A percentile compares a stretch with the other conserved stretches of the same genome.
Conservation (phyloP, 306 rosid species). For the Dryas alaskensis region DNA sequence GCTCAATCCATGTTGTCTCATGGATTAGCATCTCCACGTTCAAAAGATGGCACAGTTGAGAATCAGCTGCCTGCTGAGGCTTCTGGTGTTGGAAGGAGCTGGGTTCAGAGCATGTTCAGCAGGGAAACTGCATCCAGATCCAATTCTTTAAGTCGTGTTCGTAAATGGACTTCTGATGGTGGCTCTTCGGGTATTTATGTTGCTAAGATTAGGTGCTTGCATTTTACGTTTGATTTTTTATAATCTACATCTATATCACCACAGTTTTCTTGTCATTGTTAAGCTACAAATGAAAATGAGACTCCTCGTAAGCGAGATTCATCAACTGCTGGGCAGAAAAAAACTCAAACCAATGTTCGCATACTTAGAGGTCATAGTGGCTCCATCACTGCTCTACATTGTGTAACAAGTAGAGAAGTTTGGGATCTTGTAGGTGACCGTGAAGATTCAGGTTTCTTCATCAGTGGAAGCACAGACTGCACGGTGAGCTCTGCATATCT, state of each 20-base stretch:
- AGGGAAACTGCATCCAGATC: conserved; percentile 68
- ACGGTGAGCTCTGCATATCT: conserved; percentile 51
- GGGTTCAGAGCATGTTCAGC: conserved; percentile 99
- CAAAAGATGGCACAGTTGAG: conserved; percentile 68
- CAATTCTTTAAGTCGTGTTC: conserved; percentile 77
- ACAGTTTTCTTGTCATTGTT: conserved; percentile 5
- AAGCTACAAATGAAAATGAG: conserved; percentile 59
- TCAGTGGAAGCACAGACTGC: conserved; percentile 97
- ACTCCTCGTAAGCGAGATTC: conserved; percentile 72
- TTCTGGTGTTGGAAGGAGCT: conserved; percentile 86
- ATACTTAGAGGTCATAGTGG: conserved; percentile 95
- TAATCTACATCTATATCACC: conserved; percentile 18
- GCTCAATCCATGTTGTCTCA: conserved; percentile 59
- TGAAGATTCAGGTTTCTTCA: conserved; percentile 98
- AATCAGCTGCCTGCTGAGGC: conserved; percentile 89
- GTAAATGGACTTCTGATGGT: conserved; percentile 85
- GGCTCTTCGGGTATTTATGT: conserved; percentile 48
- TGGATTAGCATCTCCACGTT: conserved; percentile 78
- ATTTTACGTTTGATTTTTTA: conserved; percentile 16
- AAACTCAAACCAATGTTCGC: conserved; percentile 89
- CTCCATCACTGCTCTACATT: conserved; percentile 88
- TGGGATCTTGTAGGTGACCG: conserved; percentile 99
- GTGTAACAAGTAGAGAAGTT: conserved; percentile 96
- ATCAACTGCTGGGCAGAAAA: conserved; percentile 74
- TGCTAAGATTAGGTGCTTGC: conserved; percentile 18